These are phyloP conservation scores for Moringa oleifera DNA, from an alignment of 345 rosid genomes.

Conservation along the genomic window DNA sequence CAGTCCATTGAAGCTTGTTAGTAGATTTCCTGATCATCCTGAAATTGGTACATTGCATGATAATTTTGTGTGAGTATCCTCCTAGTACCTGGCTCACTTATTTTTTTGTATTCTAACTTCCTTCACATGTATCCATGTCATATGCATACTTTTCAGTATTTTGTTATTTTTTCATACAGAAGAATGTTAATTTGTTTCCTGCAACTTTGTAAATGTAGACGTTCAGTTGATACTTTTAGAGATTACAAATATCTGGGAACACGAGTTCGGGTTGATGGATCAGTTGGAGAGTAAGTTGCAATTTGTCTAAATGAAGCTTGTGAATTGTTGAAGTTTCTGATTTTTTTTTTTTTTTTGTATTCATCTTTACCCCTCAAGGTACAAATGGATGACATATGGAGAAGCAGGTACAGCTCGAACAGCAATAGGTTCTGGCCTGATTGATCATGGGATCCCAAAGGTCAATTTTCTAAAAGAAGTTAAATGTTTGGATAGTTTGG, in stretches of 20 bases:
- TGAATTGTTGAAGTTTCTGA: constrained; percentile 5
- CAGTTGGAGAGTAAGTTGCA: constrained; percentile 87
- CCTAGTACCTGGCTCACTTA: constrained; percentile 8
- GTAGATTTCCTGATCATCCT: constrained; percentile 79
- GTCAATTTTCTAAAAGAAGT: constrained; percentile 22
- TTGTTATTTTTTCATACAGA: neutral
- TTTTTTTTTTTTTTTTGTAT: constrained; percentile 7
- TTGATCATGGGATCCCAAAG: constrained; percentile 63
- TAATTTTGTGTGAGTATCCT: constrained; percentile 70
- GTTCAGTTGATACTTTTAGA: constrained; percentile 57
- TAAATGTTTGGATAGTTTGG: constrained; percentile 2
- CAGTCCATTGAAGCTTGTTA: constrained; percentile 71
- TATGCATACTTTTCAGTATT: neutral
- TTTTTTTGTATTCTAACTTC: neutral
- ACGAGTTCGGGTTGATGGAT: constrained; percentile 79
- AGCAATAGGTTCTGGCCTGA: constrained; percentile 77
- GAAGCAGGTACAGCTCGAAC: constrained; percentile 88
- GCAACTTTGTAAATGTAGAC: constrained; percentile 38
- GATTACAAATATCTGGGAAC: constrained; percentile 90
- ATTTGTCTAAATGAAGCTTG: constrained; percentile 10
- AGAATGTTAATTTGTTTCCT: constrained; percentile 10
- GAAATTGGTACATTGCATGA: constrained; percentile 85
- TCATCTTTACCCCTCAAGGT: constrained; percentile 35
- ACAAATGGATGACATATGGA: constrained; percentile 98
- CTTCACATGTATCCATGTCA: neutral